Base-by-base conservation (phyloP, 108 stramenopile species). In the Discostella stelligeroides region DNA sequence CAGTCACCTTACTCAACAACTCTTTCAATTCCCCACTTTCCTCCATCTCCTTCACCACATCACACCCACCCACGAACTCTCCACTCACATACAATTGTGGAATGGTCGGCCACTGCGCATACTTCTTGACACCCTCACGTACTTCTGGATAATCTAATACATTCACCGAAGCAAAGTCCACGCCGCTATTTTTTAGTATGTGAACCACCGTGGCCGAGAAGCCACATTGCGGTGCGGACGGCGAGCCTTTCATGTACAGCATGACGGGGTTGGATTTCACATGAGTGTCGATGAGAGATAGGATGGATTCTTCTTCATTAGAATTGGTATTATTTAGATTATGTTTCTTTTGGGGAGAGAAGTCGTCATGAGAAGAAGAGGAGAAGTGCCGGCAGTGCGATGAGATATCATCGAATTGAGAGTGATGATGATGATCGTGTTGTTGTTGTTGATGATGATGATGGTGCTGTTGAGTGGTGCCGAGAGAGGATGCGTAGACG, bases 191-290 rank as follows among this genome's bases (percentile, higher is more conserved):
- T 82, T 98, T 82, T 15, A 99, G 84, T 24, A 96, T 88, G 65
- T 90, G 73, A 3, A 98, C 94, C 1, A 94, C 93, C 29, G 84
- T 89, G 49, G 90, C 85, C 29, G 91, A 94, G 82, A 99, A 99
- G 27, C 99, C 99, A 77, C 99, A 99, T 70, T 89, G 89, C 14
- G 99, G 99, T 76, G 85, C 83, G 29, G 73, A 37, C 14, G 98
- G 98, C 25, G 95, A 98, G 40, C 99, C 99, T 78, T 99, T 99
- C 99, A 99, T 99, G 89, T 98, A 99, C n/a, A 99, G 86, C 96
- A 99, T 95, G 49, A 99, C 75, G 6, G 65, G 88, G 66, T 96
- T 92, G 56, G 60, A 61, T 38, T 81, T 77, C 30, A 96, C 88
- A 60, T 91, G 92, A 28, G 86, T 75, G 40, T 89, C 66, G 70